Base-by-base conservation (phyloP, 495 filamentous ascomycete species). In the Monascus purpureus region DNA sequence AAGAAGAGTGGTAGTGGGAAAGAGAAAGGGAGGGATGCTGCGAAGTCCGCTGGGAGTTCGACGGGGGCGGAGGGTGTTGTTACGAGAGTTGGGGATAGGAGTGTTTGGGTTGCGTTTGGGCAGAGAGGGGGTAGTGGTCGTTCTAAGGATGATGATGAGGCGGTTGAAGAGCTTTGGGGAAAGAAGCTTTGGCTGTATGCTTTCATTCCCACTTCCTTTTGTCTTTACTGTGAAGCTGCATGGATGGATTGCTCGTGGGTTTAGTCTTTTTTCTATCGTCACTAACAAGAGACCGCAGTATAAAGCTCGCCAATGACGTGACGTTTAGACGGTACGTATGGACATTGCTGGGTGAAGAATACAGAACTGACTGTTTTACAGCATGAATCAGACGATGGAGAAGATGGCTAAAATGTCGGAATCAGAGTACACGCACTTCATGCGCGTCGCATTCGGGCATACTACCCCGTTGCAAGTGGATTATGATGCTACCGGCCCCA, bases 301-400 rank as follows among this genome's bases (percentile, higher is more conserved):
- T 97, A 13, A 96, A 96, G 62, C 59, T 96, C 46, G 85, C 90
- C 11, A 93, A 96, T 55, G 92, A 96, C 59, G 77, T 94, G 41
- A 94, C 86, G 23, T 86, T 80, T 56, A 71, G 80, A 57, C 66
- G 85, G 78, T 82, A 61, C 39, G 53, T 24, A 29, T 14, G 7
- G 30, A 24, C 27, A 29, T 16, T 19, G 15, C 17, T 11, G 17
- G 6, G 28, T 9, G 39, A 24, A 28, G 16, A 11, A 14, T 7
- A 2, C 15, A 13, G 4, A 8, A 28, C 23, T 42, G 18, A 38
- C 24, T n/a, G 25, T n/a, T 29, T 16, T 34, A n/a, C 19, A 80
- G 84, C 43, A 94, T 99, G 82, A 87, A 80, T 36, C 76, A 80
- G 49, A 80, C 74, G 1, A 95, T 99, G 86, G 69, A 72, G 41